Conservation (phyloP, 1,284 basidiomycete genomes). For the Ustilago cynodontis region DNA sequence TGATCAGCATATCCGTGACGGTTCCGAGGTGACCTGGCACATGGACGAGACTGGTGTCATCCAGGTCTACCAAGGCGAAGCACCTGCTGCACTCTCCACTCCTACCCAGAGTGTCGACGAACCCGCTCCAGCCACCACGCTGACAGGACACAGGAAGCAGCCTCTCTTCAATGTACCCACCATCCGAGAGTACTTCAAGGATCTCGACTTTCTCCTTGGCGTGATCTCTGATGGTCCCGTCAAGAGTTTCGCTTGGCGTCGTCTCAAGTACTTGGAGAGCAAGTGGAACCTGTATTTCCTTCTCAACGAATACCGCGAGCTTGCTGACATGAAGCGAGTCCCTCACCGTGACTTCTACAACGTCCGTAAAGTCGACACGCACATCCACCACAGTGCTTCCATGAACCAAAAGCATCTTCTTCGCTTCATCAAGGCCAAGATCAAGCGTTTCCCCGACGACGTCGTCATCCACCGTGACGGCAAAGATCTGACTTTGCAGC, state of each 20-base stretch:
- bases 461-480: slow-evolving; percentile 95
- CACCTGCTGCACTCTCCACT: slow-evolving; percentile 25
- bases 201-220: slow-evolving; percentile 81
- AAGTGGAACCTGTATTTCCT: slow-evolving; percentile 96
- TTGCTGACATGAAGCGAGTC: slow-evolving; percentile 92
- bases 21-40: slow-evolving; percentile 48
- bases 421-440: slow-evolving; percentile 98
- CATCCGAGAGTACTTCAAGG: slow-evolving; percentile 93
- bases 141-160: slow-evolving; percentile 21
- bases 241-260: slow-evolving; percentile 93
- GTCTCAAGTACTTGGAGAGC: slow-evolving; percentile 91
- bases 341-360: slow-evolving; percentile 94
- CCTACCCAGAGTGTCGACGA: slow-evolving; percentile 44
- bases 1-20: slow-evolving; percentile 41
- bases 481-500: slow-evolving; percentile 85
- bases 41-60: slow-evolving; percentile 66
- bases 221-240: slow-evolving; percentile 90
- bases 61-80: slow-evolving; percentile 60
- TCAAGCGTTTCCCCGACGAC: slow-evolving; percentile 86
- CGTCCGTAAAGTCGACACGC: slow-evolving; percentile 94
- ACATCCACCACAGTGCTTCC: slow-evolving; percentile 96
- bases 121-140: slow-evolving; percentile 16
- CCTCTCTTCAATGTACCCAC: slow-evolving; percentile 84
- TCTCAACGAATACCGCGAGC: slow-evolving; percentile 92
- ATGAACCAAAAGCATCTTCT: slow-evolving; percentile 99